Conservation (phyloP, 106 monocot species). For the Gastrodia elata region DNA sequence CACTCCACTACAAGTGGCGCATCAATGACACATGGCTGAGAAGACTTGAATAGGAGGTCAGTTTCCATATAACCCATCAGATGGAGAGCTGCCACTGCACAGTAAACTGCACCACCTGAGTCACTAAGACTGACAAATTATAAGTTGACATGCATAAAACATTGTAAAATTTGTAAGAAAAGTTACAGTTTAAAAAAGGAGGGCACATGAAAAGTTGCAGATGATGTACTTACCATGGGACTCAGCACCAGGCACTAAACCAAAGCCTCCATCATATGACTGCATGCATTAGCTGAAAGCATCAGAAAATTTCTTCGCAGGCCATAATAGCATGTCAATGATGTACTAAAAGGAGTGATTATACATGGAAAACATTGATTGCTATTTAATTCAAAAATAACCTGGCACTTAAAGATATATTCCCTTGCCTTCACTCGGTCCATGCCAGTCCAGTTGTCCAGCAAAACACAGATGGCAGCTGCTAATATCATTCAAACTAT, state of each 20-base stretch:
- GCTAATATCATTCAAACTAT: constrained; percentile 16
- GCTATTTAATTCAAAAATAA: constrained; percentile 8
- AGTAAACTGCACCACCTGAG: constrained; percentile 92
- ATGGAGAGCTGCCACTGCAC: constrained; percentile 82
- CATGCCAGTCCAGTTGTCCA: constrained; percentile 87
- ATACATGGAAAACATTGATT: neutral
- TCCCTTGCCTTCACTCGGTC: constrained; percentile 64
- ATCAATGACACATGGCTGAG: constrained; percentile 24
- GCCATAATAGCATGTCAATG: neutral
- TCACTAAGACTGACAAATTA: constrained; percentile 34
- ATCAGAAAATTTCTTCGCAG: constrained; percentile 5
- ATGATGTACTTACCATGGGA: constrained; percentile 81
- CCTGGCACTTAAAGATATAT: constrained; percentile 85
- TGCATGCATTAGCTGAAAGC: constrained; percentile 25
- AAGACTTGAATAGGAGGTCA: constrained; percentile 16
- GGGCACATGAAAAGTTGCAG: neutral
- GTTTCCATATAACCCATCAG: constrained; percentile 75
- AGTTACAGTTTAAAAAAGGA: neutral
- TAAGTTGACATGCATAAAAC: constrained; percentile 6
- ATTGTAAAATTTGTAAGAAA: neutral
- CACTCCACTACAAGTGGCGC: constrained; percentile 60
- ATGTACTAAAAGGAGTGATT: neutral
- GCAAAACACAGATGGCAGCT: constrained; percentile 83
- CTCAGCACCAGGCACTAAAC: constrained; percentile 86
- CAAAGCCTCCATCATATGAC: constrained; percentile 99